Conservation (phyloP, 805 yeast species). For the Starmerella ratchasimensis region DNA sequence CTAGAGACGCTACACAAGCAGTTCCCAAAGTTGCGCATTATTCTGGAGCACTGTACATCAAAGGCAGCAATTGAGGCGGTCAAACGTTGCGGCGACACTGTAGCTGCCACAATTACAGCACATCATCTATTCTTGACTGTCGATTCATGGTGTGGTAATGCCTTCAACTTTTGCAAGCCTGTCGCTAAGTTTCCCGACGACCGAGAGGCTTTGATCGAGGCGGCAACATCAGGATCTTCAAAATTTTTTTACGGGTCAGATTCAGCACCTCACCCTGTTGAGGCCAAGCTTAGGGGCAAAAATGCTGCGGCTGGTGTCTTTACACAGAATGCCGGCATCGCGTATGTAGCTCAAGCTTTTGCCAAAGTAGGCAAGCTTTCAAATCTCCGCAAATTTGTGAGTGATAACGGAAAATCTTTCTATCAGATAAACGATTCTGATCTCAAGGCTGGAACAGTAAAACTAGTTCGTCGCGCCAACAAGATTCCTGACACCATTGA, state of each 20-base stretch:
- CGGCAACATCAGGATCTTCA: conserved; percentile 84
- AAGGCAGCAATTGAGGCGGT: conserved; percentile 74
- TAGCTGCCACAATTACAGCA: conserved; percentile 90
- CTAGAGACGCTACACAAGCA: conserved; percentile 59
- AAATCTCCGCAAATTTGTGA: conserved; percentile 58
- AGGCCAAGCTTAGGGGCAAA: conserved; percentile 56
- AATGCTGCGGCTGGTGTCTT: conserved; percentile 98
- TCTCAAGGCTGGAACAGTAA: conserved; percentile 34
- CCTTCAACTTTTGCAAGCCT: conserved; percentile 91
- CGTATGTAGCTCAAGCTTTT: conserved; percentile 79
- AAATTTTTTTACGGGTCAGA: conserved; percentile 95
- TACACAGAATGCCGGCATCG: conserved; percentile 70
- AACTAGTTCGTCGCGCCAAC: conserved; percentile 39
- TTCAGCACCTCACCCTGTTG: conserved; percentile 91
- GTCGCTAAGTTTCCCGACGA: conserved; percentile 90
- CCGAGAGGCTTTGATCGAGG: conserved; percentile 61
- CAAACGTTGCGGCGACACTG: conserved; percentile 52
- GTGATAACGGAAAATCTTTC: conserved; percentile 57
- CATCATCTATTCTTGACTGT: conserved; percentile 82
- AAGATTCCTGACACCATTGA: conserved; percentile 46
- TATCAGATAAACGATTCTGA: conserved; percentile 40
- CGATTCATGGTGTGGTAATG: conserved; percentile 94
- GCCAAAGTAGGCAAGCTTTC: conserved; percentile 51
- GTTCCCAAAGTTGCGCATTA: conserved; percentile 76
- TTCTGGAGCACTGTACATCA: conserved; percentile 91